phyloP scores from a whole-genome alignment of 2,329 filamentous ascomycete genomes.

The Fusarium nematophilum region DNA sequence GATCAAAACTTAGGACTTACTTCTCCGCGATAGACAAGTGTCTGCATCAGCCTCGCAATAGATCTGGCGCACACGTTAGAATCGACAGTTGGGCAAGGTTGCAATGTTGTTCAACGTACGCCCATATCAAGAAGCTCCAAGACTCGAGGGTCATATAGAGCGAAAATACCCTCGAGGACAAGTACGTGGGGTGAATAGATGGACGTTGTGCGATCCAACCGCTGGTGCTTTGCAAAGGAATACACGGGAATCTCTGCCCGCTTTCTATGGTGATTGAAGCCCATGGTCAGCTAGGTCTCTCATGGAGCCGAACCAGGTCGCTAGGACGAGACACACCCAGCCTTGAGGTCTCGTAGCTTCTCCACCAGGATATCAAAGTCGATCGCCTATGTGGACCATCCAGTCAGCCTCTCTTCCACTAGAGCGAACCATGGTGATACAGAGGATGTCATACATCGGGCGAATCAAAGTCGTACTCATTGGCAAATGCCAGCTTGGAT shows the following conservation, averaged over 20 bases:
- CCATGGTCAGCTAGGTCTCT: conserved; percentile 22
- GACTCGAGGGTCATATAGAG: conserved; percentile 87
- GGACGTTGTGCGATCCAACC: conserved; percentile 81
- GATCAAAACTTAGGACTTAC: conserved; percentile 60
- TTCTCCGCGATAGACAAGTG: conserved; percentile 88
- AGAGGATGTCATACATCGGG: conserved; percentile 67
- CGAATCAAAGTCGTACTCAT: conserved; percentile 96
- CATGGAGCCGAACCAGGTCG: neutral
- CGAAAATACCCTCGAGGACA: conserved; percentile 95
- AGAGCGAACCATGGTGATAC: neutral
- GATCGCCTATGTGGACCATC: conserved; percentile 68
- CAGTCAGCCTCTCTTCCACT: conserved; percentile 8
- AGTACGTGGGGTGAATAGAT: conserved; percentile 98
- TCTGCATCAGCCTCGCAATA: conserved; percentile 97
- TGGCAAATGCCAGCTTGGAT: conserved; percentile 82
- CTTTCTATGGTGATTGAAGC: conserved; percentile 63
- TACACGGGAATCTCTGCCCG: conserved; percentile 93
- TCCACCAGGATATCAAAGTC: conserved; percentile 92
- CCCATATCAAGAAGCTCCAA: conserved; percentile 91
- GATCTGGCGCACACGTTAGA: conserved; percentile 64
- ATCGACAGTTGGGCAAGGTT: neutral
- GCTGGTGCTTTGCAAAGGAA: conserved; percentile 91
- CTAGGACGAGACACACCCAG: conserved; percentile 73
- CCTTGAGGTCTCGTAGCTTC: conserved; percentile 84
- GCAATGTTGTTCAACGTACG: conserved; percentile 56